Conservation (phyloP, 1,284 basidiomycete genomes). For the Termitomyces sp. region DNA sequence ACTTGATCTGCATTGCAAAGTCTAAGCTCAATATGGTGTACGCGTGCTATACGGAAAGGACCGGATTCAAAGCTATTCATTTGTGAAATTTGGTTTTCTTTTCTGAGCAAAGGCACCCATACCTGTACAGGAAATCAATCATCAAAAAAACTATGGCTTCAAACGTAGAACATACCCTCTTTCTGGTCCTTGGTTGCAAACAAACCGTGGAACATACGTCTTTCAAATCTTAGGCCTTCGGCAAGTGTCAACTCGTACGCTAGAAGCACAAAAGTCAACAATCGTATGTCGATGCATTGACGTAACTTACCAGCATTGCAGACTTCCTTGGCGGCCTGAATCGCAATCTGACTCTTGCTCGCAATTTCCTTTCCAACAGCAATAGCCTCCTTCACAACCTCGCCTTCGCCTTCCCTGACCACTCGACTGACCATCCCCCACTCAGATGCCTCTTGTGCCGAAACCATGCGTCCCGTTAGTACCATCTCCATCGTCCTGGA, state of each 20-base stretch:
- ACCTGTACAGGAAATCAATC: slow-evolving; percentile 40
- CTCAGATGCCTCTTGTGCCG: slow-evolving; percentile 77
- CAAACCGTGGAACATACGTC: slow-evolving; percentile 86
- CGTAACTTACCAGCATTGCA: slow-evolving; percentile 77
- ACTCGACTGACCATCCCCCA: slow-evolving; percentile 86
- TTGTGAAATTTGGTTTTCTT: slow-evolving; percentile 81
- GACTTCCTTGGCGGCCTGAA: slow-evolving; percentile 92
- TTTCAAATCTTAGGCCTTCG: slow-evolving; percentile 86
- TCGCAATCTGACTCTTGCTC: slow-evolving; percentile 79
- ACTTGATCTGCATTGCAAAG: slow-evolving; percentile 1
- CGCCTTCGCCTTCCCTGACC: slow-evolving; percentile 69
- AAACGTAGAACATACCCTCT: slow-evolving; percentile 61
- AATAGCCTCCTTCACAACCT: slow-evolving; percentile 87
- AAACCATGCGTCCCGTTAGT: slow-evolving; percentile 81
- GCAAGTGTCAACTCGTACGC: slow-evolving; percentile 80
- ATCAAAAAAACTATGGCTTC: slow-evolving; percentile 1
- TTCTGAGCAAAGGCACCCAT: slow-evolving; percentile 99
- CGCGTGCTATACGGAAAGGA: not conserved
- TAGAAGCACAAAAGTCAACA: slow-evolving; percentile 23
- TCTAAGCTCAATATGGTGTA: not conserved
- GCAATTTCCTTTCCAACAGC: slow-evolving; percentile 80
- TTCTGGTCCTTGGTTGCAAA: slow-evolving; percentile 98
- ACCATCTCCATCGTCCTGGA: slow-evolving; percentile 94
- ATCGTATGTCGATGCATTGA: not conserved
- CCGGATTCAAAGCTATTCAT: slow-evolving; percentile 35